A percentile compares a stretch with the other conserved stretches of the same genome.
phyloP scores from a whole-genome alignment of 1,284 basidiomycete genomes.

The Cutaneotrichosporon spelunceum region DNA sequence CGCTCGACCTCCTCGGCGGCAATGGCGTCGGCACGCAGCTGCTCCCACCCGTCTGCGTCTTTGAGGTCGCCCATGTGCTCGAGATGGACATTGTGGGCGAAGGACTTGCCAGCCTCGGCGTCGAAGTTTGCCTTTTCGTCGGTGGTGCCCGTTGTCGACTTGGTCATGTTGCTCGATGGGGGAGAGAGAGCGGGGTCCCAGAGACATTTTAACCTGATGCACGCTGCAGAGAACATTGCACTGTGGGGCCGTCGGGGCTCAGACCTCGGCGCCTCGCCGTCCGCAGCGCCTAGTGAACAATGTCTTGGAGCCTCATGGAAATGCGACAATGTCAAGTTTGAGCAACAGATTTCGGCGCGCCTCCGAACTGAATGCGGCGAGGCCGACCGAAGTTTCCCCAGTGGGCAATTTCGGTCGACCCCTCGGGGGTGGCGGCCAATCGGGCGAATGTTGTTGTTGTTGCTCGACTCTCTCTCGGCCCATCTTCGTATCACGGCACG shows the following conservation, averaged over 20 bases:
- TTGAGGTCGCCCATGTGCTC: slow-evolving; percentile 5
- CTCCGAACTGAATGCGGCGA: not conserved
- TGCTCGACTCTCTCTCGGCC: no score
- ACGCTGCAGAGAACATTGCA: not conserved
- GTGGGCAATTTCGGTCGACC: not conserved
- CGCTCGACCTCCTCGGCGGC: slow-evolving; percentile 20
- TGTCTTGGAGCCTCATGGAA: no score
- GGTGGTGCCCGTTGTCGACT: not conserved
- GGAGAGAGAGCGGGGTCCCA: not conserved
- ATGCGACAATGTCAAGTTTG: no score
- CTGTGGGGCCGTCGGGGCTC: not conserved
- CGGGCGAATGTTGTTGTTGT: not conserved
- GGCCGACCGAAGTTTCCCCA: not conserved
- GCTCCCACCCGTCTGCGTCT: not conserved
- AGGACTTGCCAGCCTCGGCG: not conserved
- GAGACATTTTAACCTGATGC: not conserved
- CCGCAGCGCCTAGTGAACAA: no score
- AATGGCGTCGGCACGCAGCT: slow-evolving; percentile 15
- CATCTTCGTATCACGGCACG: no score
- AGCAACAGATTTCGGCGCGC: not conserved
- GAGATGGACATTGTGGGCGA: not conserved
- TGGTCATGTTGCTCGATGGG: not conserved
- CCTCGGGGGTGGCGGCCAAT: not conserved
- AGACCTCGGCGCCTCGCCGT: not conserved
- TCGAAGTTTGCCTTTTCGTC: not conserved